Conservation (phyloP, 305 asterid species). For the Fraxinus baroniana region DNA sequence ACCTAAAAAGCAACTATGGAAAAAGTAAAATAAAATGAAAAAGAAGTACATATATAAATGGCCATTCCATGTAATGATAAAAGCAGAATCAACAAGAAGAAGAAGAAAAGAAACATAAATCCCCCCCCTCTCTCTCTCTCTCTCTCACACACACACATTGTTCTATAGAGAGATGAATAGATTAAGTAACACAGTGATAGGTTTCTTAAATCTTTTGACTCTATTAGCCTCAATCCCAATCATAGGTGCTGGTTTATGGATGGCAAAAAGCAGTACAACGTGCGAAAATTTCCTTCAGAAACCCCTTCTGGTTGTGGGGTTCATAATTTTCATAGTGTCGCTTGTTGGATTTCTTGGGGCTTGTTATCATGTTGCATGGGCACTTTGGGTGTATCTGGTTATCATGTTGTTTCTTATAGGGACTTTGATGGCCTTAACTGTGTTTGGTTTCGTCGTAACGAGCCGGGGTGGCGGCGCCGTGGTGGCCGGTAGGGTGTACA, state of each 20-base stretch:
- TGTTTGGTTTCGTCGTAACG: conserved; percentile 86
- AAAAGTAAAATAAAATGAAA: background rate
- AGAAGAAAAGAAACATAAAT: conserved; percentile 19
- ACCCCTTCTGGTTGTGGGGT: conserved; percentile 77
- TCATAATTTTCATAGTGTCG: conserved; percentile 63
- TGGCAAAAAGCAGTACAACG: conserved; percentile 77
- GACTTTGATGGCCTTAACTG: conserved; percentile 61
- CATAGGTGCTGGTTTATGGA: conserved; percentile 92
- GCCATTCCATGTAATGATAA: conserved; percentile 12
- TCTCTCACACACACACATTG: background rate
- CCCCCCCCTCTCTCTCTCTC: background rate
- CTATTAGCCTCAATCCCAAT: conserved; percentile 87
- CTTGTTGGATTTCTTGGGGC: conserved; percentile 92
- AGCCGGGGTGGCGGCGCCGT: conserved; percentile 63
- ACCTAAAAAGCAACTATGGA: conserved; percentile 39
- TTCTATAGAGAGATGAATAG: conserved; percentile 45
- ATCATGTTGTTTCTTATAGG: conserved; percentile 76
- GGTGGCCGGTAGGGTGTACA: conserved; percentile 62
- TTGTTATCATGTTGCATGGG: conserved; percentile 90
- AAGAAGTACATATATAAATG: background rate
- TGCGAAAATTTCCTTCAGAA: conserved; percentile 88
- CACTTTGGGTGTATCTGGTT: conserved; percentile 70
- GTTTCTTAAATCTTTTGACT: conserved; percentile 82
- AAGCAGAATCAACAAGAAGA: conserved; percentile 5
- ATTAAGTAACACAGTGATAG: conserved; percentile 85